phyloP scores from a whole-genome alignment of 805 yeast genomes.

The Brettanomyces naardenensis region DNA sequence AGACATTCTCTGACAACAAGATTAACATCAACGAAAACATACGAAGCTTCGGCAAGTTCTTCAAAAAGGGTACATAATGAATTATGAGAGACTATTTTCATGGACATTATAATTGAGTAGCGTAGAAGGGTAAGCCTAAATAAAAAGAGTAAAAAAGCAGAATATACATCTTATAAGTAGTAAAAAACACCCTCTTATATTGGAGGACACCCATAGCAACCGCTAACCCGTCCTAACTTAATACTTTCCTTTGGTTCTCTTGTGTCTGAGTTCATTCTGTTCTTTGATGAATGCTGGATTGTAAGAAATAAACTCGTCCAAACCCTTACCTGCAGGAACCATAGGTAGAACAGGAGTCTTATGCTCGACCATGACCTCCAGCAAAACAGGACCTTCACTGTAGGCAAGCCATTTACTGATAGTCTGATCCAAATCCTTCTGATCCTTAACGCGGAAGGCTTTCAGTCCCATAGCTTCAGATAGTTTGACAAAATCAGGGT shows the following conservation, averaged over 20 bases:
- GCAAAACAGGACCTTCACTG: constrained; percentile 73
- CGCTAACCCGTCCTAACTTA: no score
- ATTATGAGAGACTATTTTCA: background rate
- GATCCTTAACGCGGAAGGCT: constrained; percentile 67
- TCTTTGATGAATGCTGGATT: constrained; percentile 76
- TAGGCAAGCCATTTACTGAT: constrained; percentile 64
- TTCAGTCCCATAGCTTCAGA: constrained; percentile 92
- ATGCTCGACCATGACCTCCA: constrained; percentile 87
- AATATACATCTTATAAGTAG: no score
- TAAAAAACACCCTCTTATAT: no score
- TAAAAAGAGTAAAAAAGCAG: no score
- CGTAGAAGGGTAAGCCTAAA: background rate
- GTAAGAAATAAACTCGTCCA: constrained; percentile 85
- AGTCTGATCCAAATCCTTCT: constrained; percentile 53
- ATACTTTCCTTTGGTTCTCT: constrained; percentile 70
- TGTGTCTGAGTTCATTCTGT: constrained; percentile 55
- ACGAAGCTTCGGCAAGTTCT: constrained; percentile 48
- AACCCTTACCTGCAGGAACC: constrained; percentile 94
- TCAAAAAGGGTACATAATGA: constrained; percentile 25
- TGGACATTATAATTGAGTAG: no score
- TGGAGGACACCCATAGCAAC: no score
- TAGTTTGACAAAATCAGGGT: constrained; percentile 88
- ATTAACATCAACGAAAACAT: constrained; percentile 64
- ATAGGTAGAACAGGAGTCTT: constrained; percentile 96
- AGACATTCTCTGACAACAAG: constrained; percentile 43